Evolutionary conservation across 192 early-diverging fungal species (phyloP), one percentile per base, ranked within the genome.

Genomic region (Backusella australiensis): DNA sequence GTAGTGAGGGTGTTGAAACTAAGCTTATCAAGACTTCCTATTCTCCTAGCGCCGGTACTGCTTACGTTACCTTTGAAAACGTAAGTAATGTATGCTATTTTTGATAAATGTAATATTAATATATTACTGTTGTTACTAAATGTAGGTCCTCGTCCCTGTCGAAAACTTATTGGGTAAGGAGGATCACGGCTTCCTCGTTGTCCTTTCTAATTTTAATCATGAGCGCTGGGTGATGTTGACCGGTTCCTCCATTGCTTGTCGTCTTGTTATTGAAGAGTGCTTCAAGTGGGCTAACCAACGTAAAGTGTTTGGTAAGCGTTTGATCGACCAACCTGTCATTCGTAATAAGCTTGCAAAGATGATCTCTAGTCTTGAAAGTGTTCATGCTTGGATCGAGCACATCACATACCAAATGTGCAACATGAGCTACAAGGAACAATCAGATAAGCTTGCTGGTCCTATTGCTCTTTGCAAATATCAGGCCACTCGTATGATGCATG

Each of bases 201-300:
- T 91, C 78, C 89, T 91, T 86, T 85, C 73, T 74, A 93, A 93
- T 83, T 93, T 93, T 72, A 93, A 93, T 82, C 91, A 93, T 72
- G 90, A 92, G 71, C 82, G 90, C 23, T 92, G 89, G 87, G 77
- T 75, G n/a, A 91, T 91, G 73, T 77, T 86, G 14, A 71, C 78
- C 34, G 69, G 49, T n/a, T 81, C 75, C 21, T 72, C 85, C 29
- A 71, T 71, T 41, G 41, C 70, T 6, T 44, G 70, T 17, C 81
- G 90, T 41, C 46, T 77, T 6, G 83, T 91, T 2, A 81, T 89
- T 34, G 89, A 89, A 72, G 88, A 90, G 59, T 90, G 85, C 75
- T 81, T 90, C 85, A 90, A 91, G 72, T 93, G 92, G 92, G 89
- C 91, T n/a, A 85, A 91, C 71, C 91, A 93, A 66, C 82, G 92